These are phyloP conservation scores for Crucihimalaya himalaica DNA, from an alignment of 345 rosid genomes.

Conservation along the genomic window DNA sequence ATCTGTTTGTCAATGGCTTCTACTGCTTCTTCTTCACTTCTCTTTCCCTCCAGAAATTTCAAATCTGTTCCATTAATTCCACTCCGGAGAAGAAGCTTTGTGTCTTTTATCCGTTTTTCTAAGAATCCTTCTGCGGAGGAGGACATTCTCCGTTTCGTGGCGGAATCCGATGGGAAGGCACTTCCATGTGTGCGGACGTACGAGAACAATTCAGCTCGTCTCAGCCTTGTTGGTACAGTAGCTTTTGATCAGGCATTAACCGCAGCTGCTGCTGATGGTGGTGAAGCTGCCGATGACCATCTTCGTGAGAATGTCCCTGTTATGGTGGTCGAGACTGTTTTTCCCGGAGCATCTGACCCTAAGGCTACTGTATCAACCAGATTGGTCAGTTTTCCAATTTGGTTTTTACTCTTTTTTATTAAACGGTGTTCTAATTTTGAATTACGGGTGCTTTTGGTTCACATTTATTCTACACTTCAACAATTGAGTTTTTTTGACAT, in stretches of 20 bases:
- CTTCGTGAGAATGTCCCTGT: constrained; percentile 54
- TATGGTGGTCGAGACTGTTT: constrained; percentile 89
- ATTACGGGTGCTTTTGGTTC: neutral
- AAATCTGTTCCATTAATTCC: constrained; percentile 16
- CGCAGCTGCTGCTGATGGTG: constrained; percentile 94
- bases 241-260: constrained; percentile 76
- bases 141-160: constrained; percentile 63
- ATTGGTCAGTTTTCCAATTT: constrained; percentile 50
- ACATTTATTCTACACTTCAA: constrained; percentile 8
- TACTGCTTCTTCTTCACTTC: constrained; percentile 30
- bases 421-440: neutral
- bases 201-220: constrained; percentile 70
- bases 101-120: constrained; percentile 35
- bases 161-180: constrained; percentile 55
- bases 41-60: constrained; percentile 34
- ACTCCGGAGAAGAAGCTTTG: constrained; percentile 17
- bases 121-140: constrained; percentile 46
- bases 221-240: constrained; percentile 78
- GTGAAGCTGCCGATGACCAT: constrained; percentile 77
- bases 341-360: constrained; percentile 57
- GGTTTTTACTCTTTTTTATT: neutral
- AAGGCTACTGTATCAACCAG: constrained; percentile 74
- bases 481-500: constrained; percentile 9
- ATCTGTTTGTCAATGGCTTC: constrained; percentile 40
- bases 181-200: constrained; percentile 83